A percentile compares a stretch with the other conserved stretches of the same genome.
These are phyloP conservation scores for Talaromyces marneffei DNA, from an alignment of 2,329 filamentous ascomycete genomes.

Conservation along the genomic window DNA sequence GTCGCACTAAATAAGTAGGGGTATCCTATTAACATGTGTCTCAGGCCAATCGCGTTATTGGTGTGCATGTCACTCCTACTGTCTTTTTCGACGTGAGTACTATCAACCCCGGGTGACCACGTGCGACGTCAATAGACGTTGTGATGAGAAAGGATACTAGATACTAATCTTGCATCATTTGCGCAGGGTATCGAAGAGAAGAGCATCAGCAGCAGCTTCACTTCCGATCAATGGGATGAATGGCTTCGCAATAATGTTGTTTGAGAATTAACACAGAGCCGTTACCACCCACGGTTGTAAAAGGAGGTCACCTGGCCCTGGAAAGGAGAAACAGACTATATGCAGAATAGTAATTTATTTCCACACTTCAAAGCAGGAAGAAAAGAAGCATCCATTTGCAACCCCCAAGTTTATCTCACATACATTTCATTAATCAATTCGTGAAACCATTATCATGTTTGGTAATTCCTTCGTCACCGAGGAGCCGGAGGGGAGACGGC, in stretches of 20 bases:
- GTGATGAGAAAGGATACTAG: neutral
- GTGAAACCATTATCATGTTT: constrained; percentile 12
- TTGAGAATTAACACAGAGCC: constrained; percentile 29
- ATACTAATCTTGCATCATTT: constrained; percentile 14
- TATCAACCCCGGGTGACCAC: neutral
- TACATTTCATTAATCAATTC: constrained; percentile 7
- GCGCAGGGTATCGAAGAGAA: constrained; percentile 63
- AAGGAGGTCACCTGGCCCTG: neutral
- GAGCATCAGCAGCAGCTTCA: constrained; percentile 74
- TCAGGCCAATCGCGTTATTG: constrained; percentile 60
- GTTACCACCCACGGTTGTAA: neutral
- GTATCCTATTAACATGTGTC: constrained; percentile 5
- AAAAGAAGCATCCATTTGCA: constrained; percentile 5
- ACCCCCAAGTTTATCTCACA: constrained; percentile 6
- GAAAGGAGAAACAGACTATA: neutral
- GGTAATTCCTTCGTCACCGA: constrained; percentile 14
- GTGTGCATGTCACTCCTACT: constrained; percentile 87
- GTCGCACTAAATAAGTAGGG: neutral
- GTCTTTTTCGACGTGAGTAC: constrained; percentile 68
- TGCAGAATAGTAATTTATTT: constrained; percentile 1
- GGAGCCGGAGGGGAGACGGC: constrained; percentile 16
- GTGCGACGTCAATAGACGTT: neutral
- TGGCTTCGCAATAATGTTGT: constrained; percentile 65
- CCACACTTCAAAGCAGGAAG: neutral
- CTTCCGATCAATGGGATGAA: constrained; percentile 73